Evolutionary conservation across 2,329 filamentous ascomycete genomes (phyloP).

Genomic region (Coniochaeta ligniaria): DNA sequence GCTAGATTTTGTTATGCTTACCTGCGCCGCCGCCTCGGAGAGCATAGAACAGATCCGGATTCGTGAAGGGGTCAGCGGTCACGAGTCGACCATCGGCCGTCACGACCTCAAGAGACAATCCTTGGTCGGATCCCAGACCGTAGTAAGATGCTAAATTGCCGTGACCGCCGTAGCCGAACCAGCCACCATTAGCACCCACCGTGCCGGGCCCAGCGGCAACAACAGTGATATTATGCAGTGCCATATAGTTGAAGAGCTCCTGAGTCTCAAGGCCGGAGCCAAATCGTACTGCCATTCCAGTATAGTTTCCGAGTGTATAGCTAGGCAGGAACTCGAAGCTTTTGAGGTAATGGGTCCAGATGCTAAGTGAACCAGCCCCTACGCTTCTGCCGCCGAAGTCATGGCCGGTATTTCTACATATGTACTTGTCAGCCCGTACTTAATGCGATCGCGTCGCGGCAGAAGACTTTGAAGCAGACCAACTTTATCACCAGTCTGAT

Average conservation of each 20-base stretch:
- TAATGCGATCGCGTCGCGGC: neutral
- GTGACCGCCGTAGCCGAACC: conserved; percentile 44
- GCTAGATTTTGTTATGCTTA: neutral
- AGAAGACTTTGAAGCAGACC: neutral
- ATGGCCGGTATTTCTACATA: conserved; percentile 35
- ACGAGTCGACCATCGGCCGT: conserved; percentile 37
- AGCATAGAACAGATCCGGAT: conserved; percentile 34
- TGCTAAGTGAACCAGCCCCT: conserved; percentile 35
- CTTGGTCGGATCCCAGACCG: conserved; percentile 45
- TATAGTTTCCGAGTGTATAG: conserved; percentile 21
- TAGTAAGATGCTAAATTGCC: conserved; percentile 34
- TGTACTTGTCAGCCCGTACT: neutral
- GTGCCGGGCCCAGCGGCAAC: conserved; percentile 22
- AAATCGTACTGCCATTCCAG: conserved; percentile 22
- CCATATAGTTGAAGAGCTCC: conserved; percentile 24
- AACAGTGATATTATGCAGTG: conserved; percentile 19
- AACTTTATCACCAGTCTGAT: conserved; percentile 28
- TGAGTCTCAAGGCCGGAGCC: conserved; percentile 25
- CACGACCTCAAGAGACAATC: conserved; percentile 38
- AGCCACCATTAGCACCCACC: conserved; percentile 39
- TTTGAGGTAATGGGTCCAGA: conserved; percentile 45
- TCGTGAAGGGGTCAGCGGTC: conserved; percentile 29
- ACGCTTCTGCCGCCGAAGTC: conserved; percentile 37
- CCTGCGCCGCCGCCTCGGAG: conserved; percentile 27
- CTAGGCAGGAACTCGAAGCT: conserved; percentile 25